phyloP scores from a whole-genome alignment of 176 grass and related monocot species.

The Aechmea fasciata region DNA sequence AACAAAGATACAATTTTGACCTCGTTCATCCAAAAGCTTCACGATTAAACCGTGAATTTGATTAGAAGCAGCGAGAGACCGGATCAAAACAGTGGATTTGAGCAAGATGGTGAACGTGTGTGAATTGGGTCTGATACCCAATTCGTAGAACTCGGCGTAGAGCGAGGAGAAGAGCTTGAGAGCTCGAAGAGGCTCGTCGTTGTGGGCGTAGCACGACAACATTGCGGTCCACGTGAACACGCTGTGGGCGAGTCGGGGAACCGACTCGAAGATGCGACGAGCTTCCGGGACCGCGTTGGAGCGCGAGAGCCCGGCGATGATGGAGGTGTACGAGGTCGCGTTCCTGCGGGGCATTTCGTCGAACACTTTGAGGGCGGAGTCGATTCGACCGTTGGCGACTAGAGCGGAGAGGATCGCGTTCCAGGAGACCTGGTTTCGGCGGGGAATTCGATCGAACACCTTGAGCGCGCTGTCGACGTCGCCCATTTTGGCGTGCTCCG shows the following conservation, averaged over 20 bases:
- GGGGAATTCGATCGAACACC: conserved; percentile 53
- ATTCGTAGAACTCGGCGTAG: conserved; percentile 28
- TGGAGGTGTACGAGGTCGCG: conserved; percentile 43
- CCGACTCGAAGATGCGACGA: conserved; percentile 31
- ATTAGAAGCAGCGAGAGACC: conserved; percentile 15
- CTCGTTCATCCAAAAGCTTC: conserved; percentile 33
- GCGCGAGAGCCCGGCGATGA: conserved; percentile 32
- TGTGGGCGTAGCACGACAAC: conserved; percentile 41
- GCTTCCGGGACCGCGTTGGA: conserved; percentile 10
- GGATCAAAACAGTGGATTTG: conserved; percentile 28
- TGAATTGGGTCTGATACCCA: conserved; percentile 27
- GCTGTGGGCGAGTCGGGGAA: conserved; percentile 23
- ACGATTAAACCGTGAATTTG: conserved; percentile 29
- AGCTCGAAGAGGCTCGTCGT: conserved; percentile 24
- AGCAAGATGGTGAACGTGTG: conserved; percentile 41
- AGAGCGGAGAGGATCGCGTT: conserved; percentile 40
- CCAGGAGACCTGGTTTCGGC: conserved; percentile 45
- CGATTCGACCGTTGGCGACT: conserved; percentile 19
- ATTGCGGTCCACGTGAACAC: conserved; percentile 51
- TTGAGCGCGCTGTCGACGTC: conserved; percentile 26
- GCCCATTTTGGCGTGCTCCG: conserved; percentile 4
- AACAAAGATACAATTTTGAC: conserved; percentile 19
- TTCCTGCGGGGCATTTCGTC: conserved; percentile 38
- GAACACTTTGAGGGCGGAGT: conserved; percentile 33
- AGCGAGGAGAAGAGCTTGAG: conserved; percentile 26